Conservation (phyloP, 2,329 filamentous ascomycete species). For the Pleomassaria siparia region DNA sequence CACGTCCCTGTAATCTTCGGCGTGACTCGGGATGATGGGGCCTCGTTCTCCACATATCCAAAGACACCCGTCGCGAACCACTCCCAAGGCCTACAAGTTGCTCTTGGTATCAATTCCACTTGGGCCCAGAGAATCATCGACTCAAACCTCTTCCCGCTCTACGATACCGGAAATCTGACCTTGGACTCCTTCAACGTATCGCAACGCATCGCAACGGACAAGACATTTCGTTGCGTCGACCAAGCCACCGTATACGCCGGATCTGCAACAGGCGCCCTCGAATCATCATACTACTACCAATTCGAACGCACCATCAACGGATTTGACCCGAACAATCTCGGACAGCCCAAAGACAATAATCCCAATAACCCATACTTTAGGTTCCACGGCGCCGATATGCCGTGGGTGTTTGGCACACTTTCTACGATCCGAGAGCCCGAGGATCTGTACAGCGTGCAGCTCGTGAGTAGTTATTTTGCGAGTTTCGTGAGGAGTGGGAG, state of each 20-base stretch:
- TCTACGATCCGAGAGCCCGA: slow-evolving; percentile 52
- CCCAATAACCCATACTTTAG: slow-evolving; percentile 57
- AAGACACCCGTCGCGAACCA: slow-evolving; percentile 46
- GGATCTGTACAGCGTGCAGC: slow-evolving; percentile 51
- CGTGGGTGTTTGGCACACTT: slow-evolving; percentile 57
- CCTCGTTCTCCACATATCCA: slow-evolving; percentile 56
- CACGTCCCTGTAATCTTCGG: slow-evolving; percentile 61
- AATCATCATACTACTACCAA: slow-evolving; percentile 60
- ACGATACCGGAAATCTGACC: slow-evolving; percentile 52
- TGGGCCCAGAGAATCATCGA: slow-evolving; percentile 38
- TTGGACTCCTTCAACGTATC: slow-evolving; percentile 60
- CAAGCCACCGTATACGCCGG: slow-evolving; percentile 60
- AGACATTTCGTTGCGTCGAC: slow-evolving; percentile 61
- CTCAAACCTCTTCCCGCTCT: slow-evolving; percentile 54
- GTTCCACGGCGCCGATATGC: slow-evolving; percentile 58
- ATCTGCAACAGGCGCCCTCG: slow-evolving; percentile 49
- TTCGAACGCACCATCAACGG: slow-evolving; percentile 59
- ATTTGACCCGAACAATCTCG: slow-evolving; percentile 56
- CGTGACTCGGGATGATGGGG: slow-evolving; percentile 57
- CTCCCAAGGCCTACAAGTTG: slow-evolving; percentile 47
- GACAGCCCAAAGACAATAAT: slow-evolving; percentile 52
- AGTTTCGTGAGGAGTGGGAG: slow-evolving; percentile 54
- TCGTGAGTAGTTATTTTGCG: slow-evolving; percentile 53
- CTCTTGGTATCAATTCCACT: slow-evolving; percentile 50
- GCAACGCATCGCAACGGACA: slow-evolving; percentile 59